phyloP scores from a whole-genome alignment of 2,329 filamentous ascomycete genomes.

The Fusarium concolor region DNA sequence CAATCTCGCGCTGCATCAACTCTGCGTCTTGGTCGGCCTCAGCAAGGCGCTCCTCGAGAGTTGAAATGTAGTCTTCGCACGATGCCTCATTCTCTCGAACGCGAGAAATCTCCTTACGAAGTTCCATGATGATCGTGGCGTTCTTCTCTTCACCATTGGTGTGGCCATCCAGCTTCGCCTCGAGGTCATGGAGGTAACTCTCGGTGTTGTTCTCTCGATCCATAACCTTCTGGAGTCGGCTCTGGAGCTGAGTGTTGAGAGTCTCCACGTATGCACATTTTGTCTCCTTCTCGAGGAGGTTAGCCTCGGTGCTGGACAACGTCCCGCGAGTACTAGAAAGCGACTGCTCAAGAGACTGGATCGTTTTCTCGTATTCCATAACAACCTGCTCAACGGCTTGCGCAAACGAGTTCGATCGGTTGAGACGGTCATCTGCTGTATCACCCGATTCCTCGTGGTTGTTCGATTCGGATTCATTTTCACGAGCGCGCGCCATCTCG shows the following conservation, averaged over 20 bases:
- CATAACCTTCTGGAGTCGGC: slow-evolving; percentile 90
- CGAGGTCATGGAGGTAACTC: slow-evolving; percentile 90
- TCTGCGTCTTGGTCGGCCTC: slow-evolving; percentile 97
- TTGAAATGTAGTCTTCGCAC: slow-evolving; percentile 97
- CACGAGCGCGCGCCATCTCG: slow-evolving; percentile 87
- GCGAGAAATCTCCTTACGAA: slow-evolving; percentile 90
- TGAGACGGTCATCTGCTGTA: slow-evolving; percentile 85
- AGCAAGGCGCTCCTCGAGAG: slow-evolving; percentile 91
- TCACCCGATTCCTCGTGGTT: slow-evolving; percentile 73
- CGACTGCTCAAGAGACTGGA: slow-evolving; percentile 91
- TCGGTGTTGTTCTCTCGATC: slow-evolving; percentile 94
- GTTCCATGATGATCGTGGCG: slow-evolving; percentile 82
- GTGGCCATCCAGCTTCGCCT: slow-evolving; percentile 89
- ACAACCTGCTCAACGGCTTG: slow-evolving; percentile 97
- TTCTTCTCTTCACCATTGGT: slow-evolving; percentile 94
- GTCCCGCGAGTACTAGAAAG: slow-evolving; percentile 88
- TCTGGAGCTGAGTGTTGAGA: slow-evolving; percentile 88
- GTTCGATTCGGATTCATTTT: slow-evolving; percentile 72
- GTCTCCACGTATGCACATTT: slow-evolving; percentile 94
- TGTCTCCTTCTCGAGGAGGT: slow-evolving; percentile 89
- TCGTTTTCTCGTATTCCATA: slow-evolving; percentile 98
- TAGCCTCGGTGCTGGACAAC: slow-evolving; percentile 86
- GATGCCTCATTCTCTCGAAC: slow-evolving; percentile 90
- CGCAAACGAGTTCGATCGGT: slow-evolving; percentile 95
- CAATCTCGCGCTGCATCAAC: slow-evolving; percentile 95